Percentiles rank a stretch among this genome's conserved stretches.
Evolutionary conservation across 2,329 filamentous ascomycete genomes (phyloP).

Genomic region (Aspergillus vadensis): DNA sequence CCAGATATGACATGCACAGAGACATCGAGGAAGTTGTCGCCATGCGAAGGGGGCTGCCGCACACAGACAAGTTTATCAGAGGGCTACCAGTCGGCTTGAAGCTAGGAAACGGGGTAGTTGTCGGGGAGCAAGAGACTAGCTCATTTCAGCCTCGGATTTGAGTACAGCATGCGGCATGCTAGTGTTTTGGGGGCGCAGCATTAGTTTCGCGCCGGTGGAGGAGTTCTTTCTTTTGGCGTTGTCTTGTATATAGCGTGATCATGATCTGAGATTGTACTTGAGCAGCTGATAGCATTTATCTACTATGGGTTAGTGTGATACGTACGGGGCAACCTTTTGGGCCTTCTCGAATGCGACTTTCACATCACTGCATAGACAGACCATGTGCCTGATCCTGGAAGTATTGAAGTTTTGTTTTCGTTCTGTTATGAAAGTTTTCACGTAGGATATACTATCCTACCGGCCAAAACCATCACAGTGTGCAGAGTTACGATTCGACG

Average conservation of each 20-base stretch:
- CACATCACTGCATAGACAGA: not conserved
- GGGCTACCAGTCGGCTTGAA: constrained; percentile 53
- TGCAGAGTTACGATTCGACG: not conserved
- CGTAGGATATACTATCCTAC: too few relatives aligned
- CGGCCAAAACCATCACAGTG: too few relatives aligned
- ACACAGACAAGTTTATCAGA: constrained; percentile 42
- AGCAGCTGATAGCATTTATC: not conserved
- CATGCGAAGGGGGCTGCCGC: constrained; percentile 29
- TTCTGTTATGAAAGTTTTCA: not conserved
- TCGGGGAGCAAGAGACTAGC: constrained; percentile 30
- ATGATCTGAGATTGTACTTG: not conserved
- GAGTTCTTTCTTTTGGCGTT: not conserved
- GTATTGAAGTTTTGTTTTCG: not conserved
- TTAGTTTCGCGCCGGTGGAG: not conserved
- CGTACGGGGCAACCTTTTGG: not conserved
- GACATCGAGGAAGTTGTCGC: constrained; percentile 57
- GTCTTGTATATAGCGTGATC: not conserved
- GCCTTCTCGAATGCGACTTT: not conserved
- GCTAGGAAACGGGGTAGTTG: constrained; percentile 31
- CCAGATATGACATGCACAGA: constrained; percentile 61
- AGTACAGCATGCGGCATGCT: not conserved
- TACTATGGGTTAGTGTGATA: not conserved
- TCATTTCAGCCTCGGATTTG: not conserved
- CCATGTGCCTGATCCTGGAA: not conserved
- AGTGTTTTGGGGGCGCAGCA: not conserved